These are phyloP conservation scores for Xylariales sp. DNA, from an alignment of 2,329 filamentous ascomycete species.

Conservation along the genomic window DNA sequence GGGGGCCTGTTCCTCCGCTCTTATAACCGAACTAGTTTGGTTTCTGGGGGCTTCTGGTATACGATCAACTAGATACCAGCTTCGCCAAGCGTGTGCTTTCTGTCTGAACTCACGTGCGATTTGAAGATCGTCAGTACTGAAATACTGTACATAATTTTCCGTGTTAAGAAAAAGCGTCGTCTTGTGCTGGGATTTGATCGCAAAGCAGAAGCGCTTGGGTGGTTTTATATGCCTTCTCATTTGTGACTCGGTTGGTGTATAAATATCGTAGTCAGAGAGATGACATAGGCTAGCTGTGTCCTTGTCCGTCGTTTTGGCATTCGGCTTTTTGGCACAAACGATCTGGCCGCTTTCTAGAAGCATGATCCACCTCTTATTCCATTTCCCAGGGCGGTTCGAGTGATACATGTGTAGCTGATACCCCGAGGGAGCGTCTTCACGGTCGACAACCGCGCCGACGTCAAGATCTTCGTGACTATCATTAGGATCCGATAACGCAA, in stretches of 20 bases:
- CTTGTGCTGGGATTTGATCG: slow-evolving; percentile 92
- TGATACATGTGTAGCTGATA: slow-evolving; percentile 80
- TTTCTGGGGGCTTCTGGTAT: slow-evolving; percentile 56
- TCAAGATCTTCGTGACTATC: slow-evolving; percentile 72
- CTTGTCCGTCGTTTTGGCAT: slow-evolving; percentile 70
- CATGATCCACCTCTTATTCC: slow-evolving; percentile 86
- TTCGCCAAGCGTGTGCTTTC: slow-evolving; percentile 83
- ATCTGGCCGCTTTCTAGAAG: slow-evolving; percentile 80
- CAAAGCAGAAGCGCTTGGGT: slow-evolving; percentile 87
- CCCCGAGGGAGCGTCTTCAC: slow-evolving; percentile 70
- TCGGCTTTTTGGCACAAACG: slow-evolving; percentile 74
- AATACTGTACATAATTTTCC: slow-evolving; percentile 92
- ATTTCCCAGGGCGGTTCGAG: slow-evolving; percentile 84
- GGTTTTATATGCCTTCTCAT: slow-evolving; percentile 78
- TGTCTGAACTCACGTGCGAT: slow-evolving; percentile 77
- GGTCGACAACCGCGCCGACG: slow-evolving; percentile 69
- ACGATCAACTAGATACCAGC: slow-evolving; percentile 87
- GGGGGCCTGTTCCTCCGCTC: slow-evolving; percentile 46
- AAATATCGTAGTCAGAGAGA: slow-evolving; percentile 92
- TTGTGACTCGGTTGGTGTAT: slow-evolving; percentile 77
- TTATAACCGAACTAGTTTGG: slow-evolving; percentile 46
- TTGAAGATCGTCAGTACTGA: slow-evolving; percentile 79
- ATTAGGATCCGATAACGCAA: slow-evolving; percentile 69
- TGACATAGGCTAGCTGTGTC: slow-evolving; percentile 80
- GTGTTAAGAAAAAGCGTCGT: slow-evolving; percentile 83